phyloP scores from a whole-genome alignment of 345 rosid genomes.

The Eutrema heterophyllum region DNA sequence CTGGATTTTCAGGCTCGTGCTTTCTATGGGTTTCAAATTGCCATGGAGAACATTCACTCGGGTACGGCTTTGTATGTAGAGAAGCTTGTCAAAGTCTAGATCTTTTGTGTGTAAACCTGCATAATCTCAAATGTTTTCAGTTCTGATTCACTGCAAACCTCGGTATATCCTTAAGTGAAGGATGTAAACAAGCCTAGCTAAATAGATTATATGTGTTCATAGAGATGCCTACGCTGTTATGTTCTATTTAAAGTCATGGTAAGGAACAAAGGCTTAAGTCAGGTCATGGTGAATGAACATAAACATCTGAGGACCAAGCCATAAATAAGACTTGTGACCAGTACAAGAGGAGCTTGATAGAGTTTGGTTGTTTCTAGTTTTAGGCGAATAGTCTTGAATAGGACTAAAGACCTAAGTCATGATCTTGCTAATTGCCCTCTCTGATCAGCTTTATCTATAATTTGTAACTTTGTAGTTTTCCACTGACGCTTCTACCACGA shows the following conservation, averaged over 20 bases:
- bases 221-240: not conserved
- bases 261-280: not conserved
- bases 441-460: not conserved
- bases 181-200: not conserved
- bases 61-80: constrained; percentile 42
- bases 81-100: not conserved
- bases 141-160: not conserved
- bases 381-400: not conserved
- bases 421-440: not conserved
- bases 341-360: not conserved
- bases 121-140: not conserved
- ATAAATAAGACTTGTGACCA: not conserved
- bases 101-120: not conserved
- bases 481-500: not conserved
- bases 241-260: not conserved
- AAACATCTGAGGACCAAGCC: not conserved
- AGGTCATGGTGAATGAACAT: not conserved
- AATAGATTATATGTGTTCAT: not conserved
- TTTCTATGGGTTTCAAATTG: constrained; percentile 90
- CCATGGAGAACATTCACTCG: constrained; percentile 94
- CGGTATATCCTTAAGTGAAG: not conserved
- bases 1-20: constrained; percentile 68
- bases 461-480: not conserved
- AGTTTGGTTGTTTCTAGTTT: not conserved
- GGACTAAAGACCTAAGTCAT: not conserved